Base-by-base conservation (phyloP, 2,329 filamentous ascomycete species). In the Alternaria consortialis region DNA sequence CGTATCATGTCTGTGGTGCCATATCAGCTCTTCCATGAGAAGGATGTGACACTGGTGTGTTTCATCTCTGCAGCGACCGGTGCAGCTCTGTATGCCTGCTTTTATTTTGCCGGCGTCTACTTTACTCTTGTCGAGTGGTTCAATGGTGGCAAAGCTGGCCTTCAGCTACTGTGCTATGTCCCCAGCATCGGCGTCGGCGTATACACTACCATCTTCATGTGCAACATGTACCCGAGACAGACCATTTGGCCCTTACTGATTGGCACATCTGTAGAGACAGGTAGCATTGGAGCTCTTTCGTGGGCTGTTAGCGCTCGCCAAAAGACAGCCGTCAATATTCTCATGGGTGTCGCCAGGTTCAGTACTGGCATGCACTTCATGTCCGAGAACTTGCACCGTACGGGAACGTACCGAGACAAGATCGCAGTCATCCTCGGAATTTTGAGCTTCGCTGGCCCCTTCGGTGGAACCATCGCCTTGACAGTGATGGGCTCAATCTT, bases 31-130 rank as follows among this genome's bases (percentile, higher is more conserved):
- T 53, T 53, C n/a, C 50, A 43, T 23, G 37, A 53, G 37, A 53
- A 53, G 23, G 50, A 53, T 17, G 50, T 53, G 8, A 40, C 50
- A 12, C 50, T 53, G 9, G 50, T 53, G 2, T 40, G 50, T 53
- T 42, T 53, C 50, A 53, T 53, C 5, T 53, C 50, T 23, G 50
- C 50, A 53, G 50, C 50, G 9, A 53, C 50, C 25, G 50, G 36
- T 23, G 50, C 50, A 29, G 34, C 50, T 31, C 50, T 53, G 20
- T 42, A 53, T 9, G 34, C 53, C 29, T 55, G 25, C 13, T 55
- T 55, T 39, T 55, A 55, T 20, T 55, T 55, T 31, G 53, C 53
- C 23, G 29, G 53, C 7, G n/a, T 47, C 31, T 55, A 55, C 29
- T 47, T 55, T 42, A 55, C 53, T 5, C 31, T 55, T 7, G 53